These are phyloP conservation scores for Thyridium curvatum DNA, from an alignment of 2,329 filamentous ascomycete species.

Conservation along the genomic window DNA sequence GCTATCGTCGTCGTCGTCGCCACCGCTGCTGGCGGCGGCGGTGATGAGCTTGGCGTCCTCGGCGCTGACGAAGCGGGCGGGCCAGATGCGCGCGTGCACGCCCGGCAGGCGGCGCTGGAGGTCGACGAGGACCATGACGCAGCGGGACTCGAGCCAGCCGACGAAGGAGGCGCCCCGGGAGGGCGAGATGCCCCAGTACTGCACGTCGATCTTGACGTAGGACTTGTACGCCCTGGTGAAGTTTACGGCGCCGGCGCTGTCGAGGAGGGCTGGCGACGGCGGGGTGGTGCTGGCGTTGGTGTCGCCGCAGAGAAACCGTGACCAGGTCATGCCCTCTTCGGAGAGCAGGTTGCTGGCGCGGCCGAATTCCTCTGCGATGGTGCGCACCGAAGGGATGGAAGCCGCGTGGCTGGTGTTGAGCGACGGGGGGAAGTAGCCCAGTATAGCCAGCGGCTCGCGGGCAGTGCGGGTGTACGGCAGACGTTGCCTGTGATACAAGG, in stretches of 20 bases:
- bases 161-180: constrained; percentile 48
- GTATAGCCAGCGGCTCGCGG: constrained; percentile 55
- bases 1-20: constrained; percentile 18
- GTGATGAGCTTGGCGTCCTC: constrained; percentile 4
- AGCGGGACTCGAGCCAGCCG: constrained; percentile 59
- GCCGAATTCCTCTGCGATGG: constrained; percentile 44
- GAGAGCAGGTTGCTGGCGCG: constrained; percentile 36
- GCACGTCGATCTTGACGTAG: constrained; percentile 55
- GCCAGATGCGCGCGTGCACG: constrained; percentile 55
- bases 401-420: constrained; percentile 54
- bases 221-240: constrained; percentile 47
- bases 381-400: constrained; percentile 44
- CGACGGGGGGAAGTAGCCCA: constrained; percentile 55
- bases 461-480: constrained; percentile 46
- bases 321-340: constrained; percentile 31
- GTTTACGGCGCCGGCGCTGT: constrained; percentile 23
- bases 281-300: constrained; percentile 1
- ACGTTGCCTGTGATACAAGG: constrained; percentile 45
- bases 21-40: no score
- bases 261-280: neutral
- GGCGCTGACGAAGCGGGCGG: constrained; percentile 46
- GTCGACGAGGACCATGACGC: constrained; percentile 51
- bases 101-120: constrained; percentile 44
- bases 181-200: constrained; percentile 58
- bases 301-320: constrained; percentile 25